Conservation (phyloP, 73 alveolate species). For the Tetrahymena thermophila region DNA sequence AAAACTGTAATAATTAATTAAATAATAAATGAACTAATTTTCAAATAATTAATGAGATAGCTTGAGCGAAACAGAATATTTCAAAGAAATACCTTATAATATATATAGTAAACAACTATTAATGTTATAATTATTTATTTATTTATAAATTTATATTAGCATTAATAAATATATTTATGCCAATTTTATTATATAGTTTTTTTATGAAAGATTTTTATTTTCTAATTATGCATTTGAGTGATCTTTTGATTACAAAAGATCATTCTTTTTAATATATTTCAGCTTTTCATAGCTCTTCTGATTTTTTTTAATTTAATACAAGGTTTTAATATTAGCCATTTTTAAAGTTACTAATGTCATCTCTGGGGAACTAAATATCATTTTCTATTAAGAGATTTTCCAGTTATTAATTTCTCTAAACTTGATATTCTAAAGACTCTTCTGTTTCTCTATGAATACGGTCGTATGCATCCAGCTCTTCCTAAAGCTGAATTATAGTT, state of each 20-base stretch:
- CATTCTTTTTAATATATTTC: neutral
- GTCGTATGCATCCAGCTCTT: slow-evolving; percentile 80
- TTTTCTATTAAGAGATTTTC: slow-evolving; percentile 29
- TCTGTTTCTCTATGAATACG: slow-evolving; percentile 73
- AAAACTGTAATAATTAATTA: too few relatives aligned
- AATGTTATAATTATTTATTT: too few relatives aligned
- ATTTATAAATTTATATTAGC: neutral
- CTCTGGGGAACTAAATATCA: slow-evolving; percentile 42
- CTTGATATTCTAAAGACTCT: slow-evolving; percentile 43
- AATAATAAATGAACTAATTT: too few relatives aligned
- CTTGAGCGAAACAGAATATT: neutral
- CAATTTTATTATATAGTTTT: neutral
- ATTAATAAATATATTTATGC: too few relatives aligned
- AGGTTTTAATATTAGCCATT: slow-evolving; percentile 21
- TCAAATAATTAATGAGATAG: neutral
- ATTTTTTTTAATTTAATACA: neutral
- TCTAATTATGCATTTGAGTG: neutral
- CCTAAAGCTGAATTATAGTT: slow-evolving; percentile 93
- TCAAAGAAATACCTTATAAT: neutral
- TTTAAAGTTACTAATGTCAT: slow-evolving; percentile 16
- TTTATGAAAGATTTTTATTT: too few relatives aligned
- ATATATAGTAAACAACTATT: neutral
- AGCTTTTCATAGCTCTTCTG: neutral
- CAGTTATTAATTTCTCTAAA: slow-evolving; percentile 39
- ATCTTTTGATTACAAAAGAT: neutral